Percentiles rank a stretch among this genome's conserved stretches.
These are phyloP conservation scores for Phaeosphaeriaceae sp. DNA, from an alignment of 2,329 filamentous ascomycete species.

Conservation along the genomic window DNA sequence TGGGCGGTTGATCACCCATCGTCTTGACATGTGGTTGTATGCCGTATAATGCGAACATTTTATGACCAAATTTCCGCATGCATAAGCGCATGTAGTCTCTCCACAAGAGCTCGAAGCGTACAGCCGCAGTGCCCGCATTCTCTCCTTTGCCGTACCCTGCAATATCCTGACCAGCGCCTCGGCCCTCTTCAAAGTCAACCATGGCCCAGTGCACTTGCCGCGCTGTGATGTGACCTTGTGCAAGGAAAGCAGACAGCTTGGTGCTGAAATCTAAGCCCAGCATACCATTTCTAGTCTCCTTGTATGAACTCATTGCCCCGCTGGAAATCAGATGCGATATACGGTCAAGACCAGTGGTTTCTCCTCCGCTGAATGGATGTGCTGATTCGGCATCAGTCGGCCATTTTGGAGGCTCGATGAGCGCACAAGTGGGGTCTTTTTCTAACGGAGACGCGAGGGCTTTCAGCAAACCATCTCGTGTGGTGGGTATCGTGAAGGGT, in stretches of 20 bases:
- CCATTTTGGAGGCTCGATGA: conserved; percentile 60
- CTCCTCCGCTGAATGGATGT: conserved; percentile 74
- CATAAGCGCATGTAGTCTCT: conserved; percentile 83
- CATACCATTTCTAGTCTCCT: conserved; percentile 74
- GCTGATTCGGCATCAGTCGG: conserved; percentile 64
- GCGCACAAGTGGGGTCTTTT: conserved; percentile 49
- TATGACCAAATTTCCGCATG: conserved; percentile 70
- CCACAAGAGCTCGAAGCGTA: conserved; percentile 77
- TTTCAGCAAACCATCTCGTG: conserved; percentile 60
- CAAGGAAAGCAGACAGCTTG: conserved; percentile 76
- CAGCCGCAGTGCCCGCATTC: conserved; percentile 71
- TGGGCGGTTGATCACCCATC: conserved; percentile 47
- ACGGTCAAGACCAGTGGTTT: conserved; percentile 65
- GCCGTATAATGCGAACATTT: conserved; percentile 70
- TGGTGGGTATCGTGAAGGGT: conserved; percentile 70
- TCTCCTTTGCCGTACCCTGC: conserved; percentile 72
- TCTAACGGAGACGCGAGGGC: conserved; percentile 66
- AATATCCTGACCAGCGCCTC: conserved; percentile 28
- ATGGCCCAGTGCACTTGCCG: conserved; percentile 76
- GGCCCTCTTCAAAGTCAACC: conserved; percentile 72
- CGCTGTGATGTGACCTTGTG: conserved; percentile 75
- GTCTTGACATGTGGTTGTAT: conserved; percentile 57
- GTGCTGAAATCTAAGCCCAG: conserved; percentile 75
- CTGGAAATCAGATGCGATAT: conserved; percentile 67
- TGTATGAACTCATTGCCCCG: conserved; percentile 69